These are phyloP conservation scores for Ascomycota sp. DNA, from an alignment of 2,329 filamentous ascomycete genomes.

Conservation along the genomic window DNA sequence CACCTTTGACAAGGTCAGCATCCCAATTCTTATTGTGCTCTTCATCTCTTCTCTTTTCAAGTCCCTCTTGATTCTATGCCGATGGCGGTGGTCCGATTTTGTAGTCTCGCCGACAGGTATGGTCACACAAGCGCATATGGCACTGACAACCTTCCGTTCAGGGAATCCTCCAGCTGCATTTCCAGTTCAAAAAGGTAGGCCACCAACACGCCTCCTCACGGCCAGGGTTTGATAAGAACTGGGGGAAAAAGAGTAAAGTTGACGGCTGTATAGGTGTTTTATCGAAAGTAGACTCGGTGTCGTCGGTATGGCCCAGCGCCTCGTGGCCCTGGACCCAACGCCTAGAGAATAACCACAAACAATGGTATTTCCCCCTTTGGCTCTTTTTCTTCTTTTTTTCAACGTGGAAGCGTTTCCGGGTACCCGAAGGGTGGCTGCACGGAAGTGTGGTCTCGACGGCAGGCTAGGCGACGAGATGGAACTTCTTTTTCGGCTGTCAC, in stretches of 20 bases:
- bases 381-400: not conserved
- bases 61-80: no score
- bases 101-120: no score
- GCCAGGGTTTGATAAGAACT: not conserved
- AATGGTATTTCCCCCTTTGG: not conserved
- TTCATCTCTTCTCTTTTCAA: not conserved
- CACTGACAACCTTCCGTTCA: conserved; percentile 1
- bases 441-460: not conserved
- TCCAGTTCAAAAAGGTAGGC: conserved; percentile 88
- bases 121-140: not conserved
- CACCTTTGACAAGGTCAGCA: conserved; percentile 76
- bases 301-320: not conserved
- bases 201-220: not conserved
- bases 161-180: conserved; percentile 74
- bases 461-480: not conserved
- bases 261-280: conserved; percentile 1
- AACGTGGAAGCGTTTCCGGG: not conserved
- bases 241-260: not conserved
- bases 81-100: no score
- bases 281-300: conserved; percentile 2
- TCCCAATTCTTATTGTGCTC: not conserved
- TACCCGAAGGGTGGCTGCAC: not conserved
- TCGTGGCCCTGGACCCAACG: not conserved
- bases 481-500: not conserved
- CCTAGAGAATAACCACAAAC: not conserved